phyloP scores from a whole-genome alignment of 108 stramenopile species.

The Aurantiochytrium sp. region DNA sequence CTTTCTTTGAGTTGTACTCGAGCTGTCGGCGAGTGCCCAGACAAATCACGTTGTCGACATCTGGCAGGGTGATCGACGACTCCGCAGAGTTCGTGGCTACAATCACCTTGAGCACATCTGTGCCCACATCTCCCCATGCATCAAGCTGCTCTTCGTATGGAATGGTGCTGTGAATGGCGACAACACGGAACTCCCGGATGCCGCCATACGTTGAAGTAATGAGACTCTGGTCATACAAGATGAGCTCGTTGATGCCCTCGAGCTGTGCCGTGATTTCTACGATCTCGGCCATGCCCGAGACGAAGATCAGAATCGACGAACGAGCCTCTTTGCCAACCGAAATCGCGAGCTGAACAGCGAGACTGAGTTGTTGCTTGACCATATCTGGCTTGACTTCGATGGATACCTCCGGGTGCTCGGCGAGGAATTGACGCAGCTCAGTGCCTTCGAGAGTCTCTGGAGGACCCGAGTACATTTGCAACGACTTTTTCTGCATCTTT shows the following conservation, averaged over 20 bases:
- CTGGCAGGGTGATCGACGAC: background rate
- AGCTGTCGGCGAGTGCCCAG: background rate
- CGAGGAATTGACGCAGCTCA: background rate
- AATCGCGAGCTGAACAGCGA: background rate
- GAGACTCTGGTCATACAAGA: background rate
- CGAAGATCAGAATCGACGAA: background rate
- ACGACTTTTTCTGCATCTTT: background rate
- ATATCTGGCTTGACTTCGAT: background rate
- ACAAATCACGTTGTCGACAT: background rate
- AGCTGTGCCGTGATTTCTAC: background rate
- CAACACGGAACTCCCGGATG: background rate
- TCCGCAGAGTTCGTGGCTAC: background rate
- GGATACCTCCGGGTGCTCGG: background rate
- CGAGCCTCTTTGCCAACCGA: background rate
- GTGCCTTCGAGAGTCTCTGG: background rate
- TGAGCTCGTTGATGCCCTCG: background rate
- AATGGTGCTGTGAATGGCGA: background rate
- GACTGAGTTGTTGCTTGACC: background rate
- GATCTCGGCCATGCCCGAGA: constrained; percentile 4
- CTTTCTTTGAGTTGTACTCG: background rate
- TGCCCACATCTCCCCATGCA: background rate
- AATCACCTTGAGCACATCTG: background rate
- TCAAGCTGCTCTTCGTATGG: background rate
- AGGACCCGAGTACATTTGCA: background rate
- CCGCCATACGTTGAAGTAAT: background rate